Evolutionary conservation across 306 rosid species (phyloP).

Genomic region (Inga laurina): DNA sequence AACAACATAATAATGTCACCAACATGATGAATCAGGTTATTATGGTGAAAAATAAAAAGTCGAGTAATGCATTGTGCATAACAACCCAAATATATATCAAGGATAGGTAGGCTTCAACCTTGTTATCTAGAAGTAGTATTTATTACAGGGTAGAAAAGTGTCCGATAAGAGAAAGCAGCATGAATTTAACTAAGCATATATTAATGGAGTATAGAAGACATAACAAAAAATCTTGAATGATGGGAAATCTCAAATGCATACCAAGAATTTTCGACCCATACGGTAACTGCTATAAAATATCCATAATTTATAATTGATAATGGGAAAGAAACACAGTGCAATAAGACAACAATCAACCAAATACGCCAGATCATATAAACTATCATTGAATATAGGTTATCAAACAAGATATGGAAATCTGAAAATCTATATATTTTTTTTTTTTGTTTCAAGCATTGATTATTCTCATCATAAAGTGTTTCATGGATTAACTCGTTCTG

Average conservation of each 20-base stretch:
- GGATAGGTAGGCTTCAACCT: slow-evolving; percentile 17
- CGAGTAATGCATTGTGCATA: background rate
- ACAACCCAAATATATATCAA: slow-evolving; percentile 24
- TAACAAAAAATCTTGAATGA: background rate
- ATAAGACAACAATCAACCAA: background rate
- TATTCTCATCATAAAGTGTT: background rate
- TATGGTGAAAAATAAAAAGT: background rate
- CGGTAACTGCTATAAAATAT: background rate
- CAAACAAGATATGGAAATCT: background rate
- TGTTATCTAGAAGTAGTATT: background rate
- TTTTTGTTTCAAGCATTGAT: background rate
- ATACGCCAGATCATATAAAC: background rate
- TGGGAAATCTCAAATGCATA: background rate
- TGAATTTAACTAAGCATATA: background rate
- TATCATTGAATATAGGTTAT: background rate
- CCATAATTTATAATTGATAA: background rate
- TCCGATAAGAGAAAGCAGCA: background rate
- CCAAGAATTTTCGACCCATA: background rate
- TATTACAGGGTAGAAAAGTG: background rate
- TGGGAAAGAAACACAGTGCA: background rate
- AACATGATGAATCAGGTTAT: slow-evolving; percentile 20
- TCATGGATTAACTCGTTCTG: background rate
- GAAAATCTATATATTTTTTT: background rate
- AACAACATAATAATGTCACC: background rate
- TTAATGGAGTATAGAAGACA: background rate